Conservation (phyloP, 73 alveolate genomes). For the Paramecium tetraurelia region DNA sequence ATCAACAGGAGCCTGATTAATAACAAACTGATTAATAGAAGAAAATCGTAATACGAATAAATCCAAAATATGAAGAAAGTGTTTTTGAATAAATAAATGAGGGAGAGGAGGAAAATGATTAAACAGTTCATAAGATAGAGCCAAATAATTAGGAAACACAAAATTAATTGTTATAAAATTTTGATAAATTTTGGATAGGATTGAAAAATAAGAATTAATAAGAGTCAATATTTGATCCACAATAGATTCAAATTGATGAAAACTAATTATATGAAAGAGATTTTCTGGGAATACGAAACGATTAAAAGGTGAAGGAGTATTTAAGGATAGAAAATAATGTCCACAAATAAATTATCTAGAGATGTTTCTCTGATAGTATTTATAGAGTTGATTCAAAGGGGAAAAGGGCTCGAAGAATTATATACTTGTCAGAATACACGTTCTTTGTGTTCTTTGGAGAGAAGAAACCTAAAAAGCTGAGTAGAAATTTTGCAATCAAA, state of each 20-base stretch:
- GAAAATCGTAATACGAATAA: not conserved
- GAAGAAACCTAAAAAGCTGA: not conserved
- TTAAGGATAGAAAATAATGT: not conserved
- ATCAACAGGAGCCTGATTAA: not conserved
- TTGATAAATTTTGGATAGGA: not conserved
- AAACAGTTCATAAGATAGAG: not conserved
- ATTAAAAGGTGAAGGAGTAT: not conserved
- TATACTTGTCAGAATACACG: not conserved
- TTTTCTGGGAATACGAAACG: not conserved
- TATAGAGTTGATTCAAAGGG: constrained; percentile 40
- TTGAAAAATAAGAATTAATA: not conserved
- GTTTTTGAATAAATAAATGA: not conserved
- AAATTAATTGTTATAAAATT: not conserved
- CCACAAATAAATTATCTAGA: not conserved
- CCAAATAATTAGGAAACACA: not conserved
- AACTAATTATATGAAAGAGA: not conserved
- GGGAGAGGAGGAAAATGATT: not conserved
- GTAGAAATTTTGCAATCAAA: not conserved
- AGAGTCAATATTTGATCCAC: not conserved
- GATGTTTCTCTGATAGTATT: constrained; percentile 22
- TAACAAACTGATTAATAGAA: not conserved
- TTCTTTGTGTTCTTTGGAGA: constrained; percentile 14
- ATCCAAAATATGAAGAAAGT: not conserved
- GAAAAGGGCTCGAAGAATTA: not conserved
- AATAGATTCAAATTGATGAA: not conserved